These are phyloP conservation scores for Pseudocercospora fuligena DNA, from an alignment of 2,329 filamentous ascomycete species.

Conservation along the genomic window DNA sequence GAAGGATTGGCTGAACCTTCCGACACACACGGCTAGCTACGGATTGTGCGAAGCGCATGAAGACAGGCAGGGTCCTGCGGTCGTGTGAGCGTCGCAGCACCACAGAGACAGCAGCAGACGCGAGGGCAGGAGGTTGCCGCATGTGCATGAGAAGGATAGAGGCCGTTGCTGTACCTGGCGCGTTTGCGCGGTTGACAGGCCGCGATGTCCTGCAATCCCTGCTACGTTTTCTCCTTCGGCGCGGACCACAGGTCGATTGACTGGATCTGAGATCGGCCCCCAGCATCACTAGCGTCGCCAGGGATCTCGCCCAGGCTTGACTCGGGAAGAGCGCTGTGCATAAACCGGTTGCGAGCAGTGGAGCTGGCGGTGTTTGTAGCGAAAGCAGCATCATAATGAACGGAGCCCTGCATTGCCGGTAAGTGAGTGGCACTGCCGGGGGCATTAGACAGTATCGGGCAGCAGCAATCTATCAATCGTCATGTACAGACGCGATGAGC, in stretches of 20 bases:
- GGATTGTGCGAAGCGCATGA: background rate
- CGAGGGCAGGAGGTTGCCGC: background rate
- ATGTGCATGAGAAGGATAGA: background rate
- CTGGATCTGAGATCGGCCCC: slow-evolving; percentile 9
- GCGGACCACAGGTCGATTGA: background rate
- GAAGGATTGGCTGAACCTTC: background rate
- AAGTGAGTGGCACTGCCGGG: background rate
- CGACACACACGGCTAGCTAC: background rate
- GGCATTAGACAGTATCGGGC: background rate
- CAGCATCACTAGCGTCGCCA: slow-evolving; percentile 7
- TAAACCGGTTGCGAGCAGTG: slow-evolving; percentile 1
- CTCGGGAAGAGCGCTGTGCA: background rate
- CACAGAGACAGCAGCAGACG: background rate
- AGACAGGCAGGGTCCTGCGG: background rate
- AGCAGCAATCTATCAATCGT: background rate
- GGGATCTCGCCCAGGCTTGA: slow-evolving; percentile 1
- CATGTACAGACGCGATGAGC: background rate
- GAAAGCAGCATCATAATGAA: background rate
- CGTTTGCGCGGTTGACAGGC: slow-evolving; percentile 8
- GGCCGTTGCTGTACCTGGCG: background rate
- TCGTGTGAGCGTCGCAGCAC: slow-evolving; percentile 3
- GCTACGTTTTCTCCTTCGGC: background rate
- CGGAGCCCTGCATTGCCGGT: background rate
- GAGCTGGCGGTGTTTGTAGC: background rate
- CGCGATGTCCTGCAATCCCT: background rate